Conservation (phyloP, 257 asterid genomes). For the Salvia splendens region DNA sequence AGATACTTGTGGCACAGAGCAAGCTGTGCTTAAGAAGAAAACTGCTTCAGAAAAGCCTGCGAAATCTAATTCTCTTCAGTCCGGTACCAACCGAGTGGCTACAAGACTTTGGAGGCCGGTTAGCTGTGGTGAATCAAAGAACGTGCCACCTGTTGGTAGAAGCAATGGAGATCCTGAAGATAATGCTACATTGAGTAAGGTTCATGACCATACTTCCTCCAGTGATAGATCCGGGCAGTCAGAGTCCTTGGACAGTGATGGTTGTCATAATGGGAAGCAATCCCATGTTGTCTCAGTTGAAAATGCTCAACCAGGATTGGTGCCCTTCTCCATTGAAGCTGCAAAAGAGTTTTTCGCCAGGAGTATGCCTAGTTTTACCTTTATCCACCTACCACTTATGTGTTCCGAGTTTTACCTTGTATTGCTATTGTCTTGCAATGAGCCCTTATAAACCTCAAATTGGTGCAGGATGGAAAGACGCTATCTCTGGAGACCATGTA, state of each 20-base stretch:
- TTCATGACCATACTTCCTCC: constrained; percentile 34
- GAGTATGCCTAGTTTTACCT: constrained; percentile 51
- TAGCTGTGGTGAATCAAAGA: constrained; percentile 47
- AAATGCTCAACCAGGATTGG: constrained; percentile 35
- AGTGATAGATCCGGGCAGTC: constrained; percentile 46
- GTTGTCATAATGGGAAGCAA: constrained; percentile 35
- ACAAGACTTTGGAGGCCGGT: constrained; percentile 61
- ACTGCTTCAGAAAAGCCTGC: constrained; percentile 38
- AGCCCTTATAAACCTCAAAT: constrained; percentile 22
- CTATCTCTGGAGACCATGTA: constrained; percentile 69
- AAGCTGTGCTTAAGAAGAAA: constrained; percentile 34
- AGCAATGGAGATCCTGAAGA: constrained; percentile 40
- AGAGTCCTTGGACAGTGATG: constrained; percentile 31
- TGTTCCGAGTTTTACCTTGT: not conserved
- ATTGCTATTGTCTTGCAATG: constrained; percentile 8
- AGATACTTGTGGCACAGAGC: constrained; percentile 36
- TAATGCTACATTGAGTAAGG: constrained; percentile 38
- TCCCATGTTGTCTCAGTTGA: constrained; percentile 35
- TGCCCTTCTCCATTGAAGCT: constrained; percentile 47
- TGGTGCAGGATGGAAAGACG: constrained; percentile 84
- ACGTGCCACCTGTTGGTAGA: constrained; percentile 31
- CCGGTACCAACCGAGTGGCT: constrained; percentile 38
- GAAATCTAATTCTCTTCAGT: constrained; percentile 42
- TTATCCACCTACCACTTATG: not conserved
- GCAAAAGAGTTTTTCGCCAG: constrained; percentile 70